phyloP scores from a whole-genome alignment of 2,329 filamentous ascomycete species.

The Neofusicoccum laricinum region DNA sequence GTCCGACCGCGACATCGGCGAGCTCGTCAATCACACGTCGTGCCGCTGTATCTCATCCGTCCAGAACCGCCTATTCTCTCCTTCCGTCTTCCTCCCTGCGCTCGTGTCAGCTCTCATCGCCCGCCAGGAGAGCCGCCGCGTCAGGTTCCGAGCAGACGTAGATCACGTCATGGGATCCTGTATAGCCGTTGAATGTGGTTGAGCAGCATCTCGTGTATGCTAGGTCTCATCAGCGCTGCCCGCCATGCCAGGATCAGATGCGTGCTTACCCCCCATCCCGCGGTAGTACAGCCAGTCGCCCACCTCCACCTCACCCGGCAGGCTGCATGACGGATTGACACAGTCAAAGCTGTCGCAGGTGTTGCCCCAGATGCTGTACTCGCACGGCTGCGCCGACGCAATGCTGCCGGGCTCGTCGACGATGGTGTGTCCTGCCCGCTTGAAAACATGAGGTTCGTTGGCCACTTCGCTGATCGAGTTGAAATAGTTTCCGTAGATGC shows the following conservation, averaged over 20 bases:
- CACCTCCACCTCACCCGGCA: conserved; percentile 71
- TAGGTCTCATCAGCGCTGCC: not conserved
- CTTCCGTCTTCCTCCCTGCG: not conserved
- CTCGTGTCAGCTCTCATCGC: not conserved
- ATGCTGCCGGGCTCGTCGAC: conserved; percentile 52
- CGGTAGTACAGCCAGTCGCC: conserved; percentile 97
- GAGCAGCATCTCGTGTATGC: conserved; percentile 94
- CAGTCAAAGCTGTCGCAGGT: conserved; percentile 94
- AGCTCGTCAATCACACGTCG: too few species aligned
- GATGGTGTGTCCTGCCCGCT: conserved; percentile 52
- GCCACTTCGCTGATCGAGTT: conserved; percentile 97
- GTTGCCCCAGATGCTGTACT: conserved; percentile 89
- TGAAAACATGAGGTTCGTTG: conserved; percentile 73
- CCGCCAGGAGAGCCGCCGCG: conserved; percentile 64
- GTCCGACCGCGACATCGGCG: not conserved
- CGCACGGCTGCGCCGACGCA: not conserved
- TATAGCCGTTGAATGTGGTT: conserved; percentile 92
- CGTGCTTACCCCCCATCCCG: conserved; percentile 66
- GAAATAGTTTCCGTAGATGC: conserved; percentile 91
- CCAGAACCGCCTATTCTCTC: too few species aligned
- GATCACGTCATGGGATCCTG: conserved; percentile 79
- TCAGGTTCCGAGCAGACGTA: conserved; percentile 89
- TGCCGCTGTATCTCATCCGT: too few species aligned
- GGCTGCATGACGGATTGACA: conserved; percentile 73
- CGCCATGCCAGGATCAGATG: not conserved